These are phyloP conservation scores for Prunus davidiana DNA, from an alignment of 306 rosid species.

Conservation along the genomic window DNA sequence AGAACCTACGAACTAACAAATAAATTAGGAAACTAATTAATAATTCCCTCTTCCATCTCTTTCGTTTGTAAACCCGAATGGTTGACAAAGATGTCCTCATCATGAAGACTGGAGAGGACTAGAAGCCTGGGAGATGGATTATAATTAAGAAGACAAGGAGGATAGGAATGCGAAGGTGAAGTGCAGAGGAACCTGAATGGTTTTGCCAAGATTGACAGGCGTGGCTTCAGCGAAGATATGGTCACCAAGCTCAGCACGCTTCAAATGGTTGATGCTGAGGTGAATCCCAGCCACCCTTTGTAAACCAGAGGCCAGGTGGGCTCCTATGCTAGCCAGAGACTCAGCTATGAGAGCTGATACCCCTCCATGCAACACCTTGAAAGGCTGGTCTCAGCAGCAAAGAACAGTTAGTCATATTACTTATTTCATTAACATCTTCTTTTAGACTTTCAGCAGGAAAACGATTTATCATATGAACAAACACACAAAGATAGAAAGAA, in stretches of 20 bases:
- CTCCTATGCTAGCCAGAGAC: slow-evolving; percentile 67
- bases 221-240: slow-evolving; percentile 61
- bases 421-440: background rate
- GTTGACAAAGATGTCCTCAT: no score
- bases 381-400: slow-evolving; percentile 48
- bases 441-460: background rate
- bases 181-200: slow-evolving; percentile 54
- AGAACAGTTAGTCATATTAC: background rate
- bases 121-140: no score
- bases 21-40: no score
- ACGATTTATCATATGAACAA: background rate
- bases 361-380: slow-evolving; percentile 96
- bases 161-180: no score
- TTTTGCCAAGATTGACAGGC: slow-evolving; percentile 63
- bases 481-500: background rate
- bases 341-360: slow-evolving; percentile 91
- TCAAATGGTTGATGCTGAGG: slow-evolving; percentile 81
- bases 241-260: slow-evolving; percentile 67
- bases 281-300: slow-evolving; percentile 87
- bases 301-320: slow-evolving; percentile 69
- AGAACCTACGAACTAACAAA: no score
- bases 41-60: no score
- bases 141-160: no score
- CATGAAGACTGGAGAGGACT: background rate
- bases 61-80: no score